Evolutionary conservation across 768 basidiomycete species (phyloP).

Genomic region (Agaricus bisporus): DNA sequence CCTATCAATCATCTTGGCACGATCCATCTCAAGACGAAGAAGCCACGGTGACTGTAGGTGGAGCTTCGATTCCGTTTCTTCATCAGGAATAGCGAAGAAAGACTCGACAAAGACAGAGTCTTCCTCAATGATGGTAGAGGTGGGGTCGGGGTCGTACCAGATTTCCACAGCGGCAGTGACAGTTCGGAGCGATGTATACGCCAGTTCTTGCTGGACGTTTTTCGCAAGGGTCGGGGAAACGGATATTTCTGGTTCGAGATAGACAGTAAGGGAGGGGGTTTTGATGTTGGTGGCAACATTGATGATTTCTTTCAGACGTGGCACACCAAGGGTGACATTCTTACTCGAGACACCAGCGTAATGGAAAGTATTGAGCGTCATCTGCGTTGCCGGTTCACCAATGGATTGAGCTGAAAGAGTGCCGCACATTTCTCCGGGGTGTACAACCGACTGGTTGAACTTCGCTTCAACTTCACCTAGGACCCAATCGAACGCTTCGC

Average conservation of each 20-base stretch:
- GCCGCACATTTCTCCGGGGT: constrained; percentile 99
- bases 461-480: constrained; percentile 92
- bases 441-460: constrained; percentile 88
- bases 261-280: constrained; percentile 94
- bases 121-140: constrained; percentile 91
- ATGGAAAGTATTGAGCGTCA: constrained; percentile 99
- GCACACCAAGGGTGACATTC: constrained; percentile 99
- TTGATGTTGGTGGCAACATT: constrained; percentile 99
- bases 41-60: constrained; percentile 96
- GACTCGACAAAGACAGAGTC: constrained; percentile 95
- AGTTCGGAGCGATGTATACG: constrained; percentile 89
- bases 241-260: constrained; percentile 69
- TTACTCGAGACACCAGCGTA: constrained; percentile 99
- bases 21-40: constrained; percentile 92
- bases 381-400: constrained; percentile 98
- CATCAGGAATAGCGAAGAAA: constrained; percentile 99
- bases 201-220: constrained; percentile 87
- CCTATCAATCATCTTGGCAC: constrained; percentile 96
- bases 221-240: constrained; percentile 62
- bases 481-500: constrained; percentile 98
- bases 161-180: constrained; percentile 95
- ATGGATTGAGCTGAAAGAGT: constrained; percentile 98
- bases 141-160: constrained; percentile 94
- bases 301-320: constrained; percentile 98
- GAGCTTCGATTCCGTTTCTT: constrained; percentile 87